Conservation (phyloP, 768 basidiomycete species). For the Guyanaporus albipodus region DNA sequence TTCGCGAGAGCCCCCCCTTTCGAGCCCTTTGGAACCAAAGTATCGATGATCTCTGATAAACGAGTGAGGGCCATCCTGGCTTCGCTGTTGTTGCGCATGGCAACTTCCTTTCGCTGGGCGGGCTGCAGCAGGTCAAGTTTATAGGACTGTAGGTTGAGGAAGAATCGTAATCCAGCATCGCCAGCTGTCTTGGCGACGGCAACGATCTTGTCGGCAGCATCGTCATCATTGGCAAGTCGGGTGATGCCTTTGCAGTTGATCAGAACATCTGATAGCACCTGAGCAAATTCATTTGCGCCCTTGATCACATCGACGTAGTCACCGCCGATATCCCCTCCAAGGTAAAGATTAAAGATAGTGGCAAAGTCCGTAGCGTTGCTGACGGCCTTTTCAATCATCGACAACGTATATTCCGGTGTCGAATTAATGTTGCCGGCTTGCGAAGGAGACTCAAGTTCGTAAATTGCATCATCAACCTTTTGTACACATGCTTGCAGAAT, state of each 20-base stretch:
- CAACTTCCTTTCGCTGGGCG: conserved; percentile 74
- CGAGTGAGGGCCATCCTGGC: conserved; percentile 76
- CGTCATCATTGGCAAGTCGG: conserved; percentile 85
- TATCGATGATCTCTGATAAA: conserved; percentile 85
- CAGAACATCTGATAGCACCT: conserved; percentile 87
- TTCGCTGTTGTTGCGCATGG: conserved; percentile 87
- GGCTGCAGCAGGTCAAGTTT: conserved; percentile 80
- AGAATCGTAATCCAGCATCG: conserved; percentile 85
- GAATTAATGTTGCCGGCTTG: conserved; percentile 93
- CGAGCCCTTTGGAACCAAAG: conserved; percentile 77
- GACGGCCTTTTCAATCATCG: conserved; percentile 96
- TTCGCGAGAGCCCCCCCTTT: conserved; percentile 65
- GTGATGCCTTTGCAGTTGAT: conserved; percentile 95
- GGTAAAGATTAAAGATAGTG: conserved; percentile 86
- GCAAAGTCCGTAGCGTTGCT: conserved; percentile 97
- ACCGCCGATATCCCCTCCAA: conserved; percentile 82
- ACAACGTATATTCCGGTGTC: conserved; percentile 97
- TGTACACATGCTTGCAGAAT: conserved; percentile 95
- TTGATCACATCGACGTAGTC: conserved; percentile 98
- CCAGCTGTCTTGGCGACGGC: conserved; percentile 81
- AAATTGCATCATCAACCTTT: conserved; percentile 96
- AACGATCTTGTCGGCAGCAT: conserved; percentile 88
- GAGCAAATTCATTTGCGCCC: conserved; percentile 93
- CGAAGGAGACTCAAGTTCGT: conserved; percentile 94
- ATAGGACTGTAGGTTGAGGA: conserved; percentile 95